Conservation (phyloP, 75 land plant species). For the Isoetes taiwanensis region DNA sequence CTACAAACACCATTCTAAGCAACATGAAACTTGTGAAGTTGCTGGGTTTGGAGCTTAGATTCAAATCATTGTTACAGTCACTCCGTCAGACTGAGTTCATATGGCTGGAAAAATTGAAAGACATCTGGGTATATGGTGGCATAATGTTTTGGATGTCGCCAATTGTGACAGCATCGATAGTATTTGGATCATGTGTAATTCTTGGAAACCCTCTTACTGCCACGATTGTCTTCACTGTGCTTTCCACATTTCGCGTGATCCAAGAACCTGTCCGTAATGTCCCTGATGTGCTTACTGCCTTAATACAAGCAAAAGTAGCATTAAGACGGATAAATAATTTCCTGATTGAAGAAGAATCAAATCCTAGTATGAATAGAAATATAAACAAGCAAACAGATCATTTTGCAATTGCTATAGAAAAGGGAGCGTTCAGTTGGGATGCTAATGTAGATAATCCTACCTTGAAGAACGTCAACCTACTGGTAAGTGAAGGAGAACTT, state of each 20-base stretch:
- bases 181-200: conserved; percentile 37
- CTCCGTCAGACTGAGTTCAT: conserved; percentile 39
- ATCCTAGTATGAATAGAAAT: conserved; percentile 23
- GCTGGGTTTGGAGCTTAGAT: conserved; percentile 73
- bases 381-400: conserved; percentile 17
- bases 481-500: conserved; percentile 33
- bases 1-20: conserved; percentile 51
- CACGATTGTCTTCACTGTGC: conserved; percentile 44
- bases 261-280: conserved; percentile 55
- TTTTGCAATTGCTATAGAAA: conserved; percentile 16
- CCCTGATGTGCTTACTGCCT: conserved; percentile 47
- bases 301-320: conserved; percentile 64
- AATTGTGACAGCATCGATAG: conserved; percentile 34
- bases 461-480: conserved; percentile 34
- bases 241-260: conserved; percentile 41
- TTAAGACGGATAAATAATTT: conserved; percentile 48
- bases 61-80: conserved; percentile 23
- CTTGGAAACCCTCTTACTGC: conserved; percentile 35
- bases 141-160: conserved; percentile 69
- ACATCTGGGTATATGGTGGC: conserved; percentile 22
- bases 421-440: conserved; percentile 56
- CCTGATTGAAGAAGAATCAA: conserved; percentile 51
- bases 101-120: conserved; percentile 39
- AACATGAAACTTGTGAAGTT: conserved; percentile 73
- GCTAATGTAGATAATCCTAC: conserved; percentile 26